phyloP scores from a whole-genome alignment of 495 filamentous ascomycete genomes.

The Aspergillus wentii region DNA sequence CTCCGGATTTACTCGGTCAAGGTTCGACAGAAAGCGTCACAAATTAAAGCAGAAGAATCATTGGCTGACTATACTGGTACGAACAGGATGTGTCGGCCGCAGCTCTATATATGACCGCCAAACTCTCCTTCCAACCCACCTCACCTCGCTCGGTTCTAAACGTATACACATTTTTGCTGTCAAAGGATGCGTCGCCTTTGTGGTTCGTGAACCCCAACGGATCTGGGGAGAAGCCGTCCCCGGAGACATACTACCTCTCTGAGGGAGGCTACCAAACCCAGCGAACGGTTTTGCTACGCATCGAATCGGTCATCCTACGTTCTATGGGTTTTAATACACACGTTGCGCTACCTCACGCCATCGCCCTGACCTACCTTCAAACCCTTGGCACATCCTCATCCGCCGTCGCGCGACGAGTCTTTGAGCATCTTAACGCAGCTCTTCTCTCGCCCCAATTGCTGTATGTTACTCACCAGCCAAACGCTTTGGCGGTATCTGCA shows the following conservation, averaged over 20 bases:
- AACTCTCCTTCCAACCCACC: conserved; percentile 71
- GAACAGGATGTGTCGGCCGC: conserved; percentile 75
- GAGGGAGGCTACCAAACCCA: conserved; percentile 63
- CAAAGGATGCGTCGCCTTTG: conserved; percentile 54
- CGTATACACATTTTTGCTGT: conserved; percentile 78
- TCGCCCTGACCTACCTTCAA: conserved; percentile 92
- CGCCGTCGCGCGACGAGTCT: conserved; percentile 53
- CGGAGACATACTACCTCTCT: conserved; percentile 65
- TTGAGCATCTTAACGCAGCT: conserved; percentile 77
- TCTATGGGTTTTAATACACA: conserved; percentile 77
- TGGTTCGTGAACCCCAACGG: conserved; percentile 40
- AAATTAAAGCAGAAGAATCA: background rate
- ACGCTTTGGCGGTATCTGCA: conserved; percentile 77
- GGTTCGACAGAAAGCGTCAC: conserved; percentile 26
- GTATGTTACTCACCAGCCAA: conserved; percentile 88
- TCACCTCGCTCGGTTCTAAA: conserved; percentile 76
- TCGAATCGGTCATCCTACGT: conserved; percentile 71
- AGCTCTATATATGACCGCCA: conserved; percentile 75
- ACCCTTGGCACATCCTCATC: conserved; percentile 59
- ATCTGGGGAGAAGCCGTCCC: conserved; percentile 31
- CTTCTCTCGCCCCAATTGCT: conserved; percentile 83
- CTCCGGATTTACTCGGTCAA: conserved; percentile 51
- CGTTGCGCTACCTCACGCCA: conserved; percentile 75
- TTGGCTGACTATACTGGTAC: conserved; percentile 1
- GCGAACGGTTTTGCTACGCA: conserved; percentile 56